Conservation (phyloP, 2,329 filamentous ascomycete genomes). For the Arthrobotrys pseudoclavata region DNA sequence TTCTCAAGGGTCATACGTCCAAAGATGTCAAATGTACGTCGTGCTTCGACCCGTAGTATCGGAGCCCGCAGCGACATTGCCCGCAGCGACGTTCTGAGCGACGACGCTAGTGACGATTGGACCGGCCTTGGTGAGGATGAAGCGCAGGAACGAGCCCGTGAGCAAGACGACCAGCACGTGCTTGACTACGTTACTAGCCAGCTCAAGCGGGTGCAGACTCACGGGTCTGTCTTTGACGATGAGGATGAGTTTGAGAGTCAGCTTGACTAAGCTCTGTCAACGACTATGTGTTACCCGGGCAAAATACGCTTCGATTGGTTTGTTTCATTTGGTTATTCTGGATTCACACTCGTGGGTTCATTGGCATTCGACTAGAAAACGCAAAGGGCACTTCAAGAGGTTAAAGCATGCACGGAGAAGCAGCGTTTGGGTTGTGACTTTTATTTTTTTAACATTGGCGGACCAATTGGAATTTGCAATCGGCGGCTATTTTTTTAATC, state of each 20-base stretch:
- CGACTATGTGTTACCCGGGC: neutral
- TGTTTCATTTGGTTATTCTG: constrained; percentile 7
- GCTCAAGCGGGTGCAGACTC: constrained; percentile 78
- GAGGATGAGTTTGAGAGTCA: constrained; percentile 76
- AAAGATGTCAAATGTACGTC: constrained; percentile 72
- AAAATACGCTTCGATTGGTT: constrained; percentile 26
- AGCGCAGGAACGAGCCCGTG: constrained; percentile 70
- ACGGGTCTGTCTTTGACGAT: constrained; percentile 68
- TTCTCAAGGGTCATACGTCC: constrained; percentile 71
- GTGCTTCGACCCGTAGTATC: constrained; percentile 88
- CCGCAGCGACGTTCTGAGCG: constrained; percentile 80
- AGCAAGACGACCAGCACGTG: constrained; percentile 78
- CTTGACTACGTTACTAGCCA: constrained; percentile 86
- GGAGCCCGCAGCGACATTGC: constrained; percentile 69
- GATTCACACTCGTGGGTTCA: neutral
- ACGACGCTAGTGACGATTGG: constrained; percentile 69
- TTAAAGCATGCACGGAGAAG: constrained; percentile 7
- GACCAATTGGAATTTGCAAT: constrained; percentile 30
- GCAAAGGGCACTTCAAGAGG: constrained; percentile 4
- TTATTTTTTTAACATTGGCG: constrained; percentile 6
- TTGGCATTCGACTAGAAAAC: neutral
- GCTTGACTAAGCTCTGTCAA: constrained; percentile 66
- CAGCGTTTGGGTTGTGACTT: constrained; percentile 13
- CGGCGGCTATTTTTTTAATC: constrained; percentile 13
- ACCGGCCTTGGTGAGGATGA: constrained; percentile 70